Percentiles rank a stretch among this genome's conserved stretches.
Evolutionary conservation across 1,284 basidiomycete species (phyloP).

Genomic region (Ustilago vetiveriae): DNA sequence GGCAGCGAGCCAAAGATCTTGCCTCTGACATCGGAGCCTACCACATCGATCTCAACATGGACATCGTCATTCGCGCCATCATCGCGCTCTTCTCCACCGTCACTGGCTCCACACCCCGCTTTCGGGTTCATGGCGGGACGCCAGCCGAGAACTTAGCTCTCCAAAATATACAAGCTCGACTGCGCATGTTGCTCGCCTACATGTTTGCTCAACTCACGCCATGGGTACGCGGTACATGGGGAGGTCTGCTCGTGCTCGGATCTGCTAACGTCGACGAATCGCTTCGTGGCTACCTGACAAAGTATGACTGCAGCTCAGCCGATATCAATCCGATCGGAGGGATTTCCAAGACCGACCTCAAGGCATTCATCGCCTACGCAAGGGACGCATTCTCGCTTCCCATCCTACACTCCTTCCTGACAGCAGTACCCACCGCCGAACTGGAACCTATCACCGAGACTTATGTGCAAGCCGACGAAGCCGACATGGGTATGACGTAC

Average conservation of each 20-base stretch:
- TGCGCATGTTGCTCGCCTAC: constrained; percentile 96
- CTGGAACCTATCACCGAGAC: constrained; percentile 92
- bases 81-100: constrained; percentile 83
- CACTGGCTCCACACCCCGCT: constrained; percentile 83
- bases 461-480: constrained; percentile 96
- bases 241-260: constrained; percentile 90
- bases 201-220: constrained; percentile 95
- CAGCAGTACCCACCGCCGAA: constrained; percentile 92
- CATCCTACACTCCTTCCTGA: constrained; percentile 81
- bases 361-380: constrained; percentile 91
- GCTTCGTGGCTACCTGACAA: constrained; percentile 95
- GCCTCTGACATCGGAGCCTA: constrained; percentile 83
- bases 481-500: constrained; percentile 94
- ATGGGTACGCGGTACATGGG: constrained; percentile 84
- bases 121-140: constrained; percentile 86
- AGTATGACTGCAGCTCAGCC: constrained; percentile 84
- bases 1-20: constrained; percentile 84
- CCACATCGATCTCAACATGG: constrained; percentile 96
- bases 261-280: constrained; percentile 98
- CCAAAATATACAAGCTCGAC: constrained; percentile 95
- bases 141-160: constrained; percentile 91
- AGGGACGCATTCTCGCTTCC: constrained; percentile 82
- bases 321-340: constrained; percentile 98
- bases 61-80: constrained; percentile 84
- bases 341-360: constrained; percentile 96